A percentile compares a stretch with the other conserved stretches of the same genome.
Conservation (phyloP, 495 filamentous ascomycete genomes). For the Tetracladium setigerum region DNA sequence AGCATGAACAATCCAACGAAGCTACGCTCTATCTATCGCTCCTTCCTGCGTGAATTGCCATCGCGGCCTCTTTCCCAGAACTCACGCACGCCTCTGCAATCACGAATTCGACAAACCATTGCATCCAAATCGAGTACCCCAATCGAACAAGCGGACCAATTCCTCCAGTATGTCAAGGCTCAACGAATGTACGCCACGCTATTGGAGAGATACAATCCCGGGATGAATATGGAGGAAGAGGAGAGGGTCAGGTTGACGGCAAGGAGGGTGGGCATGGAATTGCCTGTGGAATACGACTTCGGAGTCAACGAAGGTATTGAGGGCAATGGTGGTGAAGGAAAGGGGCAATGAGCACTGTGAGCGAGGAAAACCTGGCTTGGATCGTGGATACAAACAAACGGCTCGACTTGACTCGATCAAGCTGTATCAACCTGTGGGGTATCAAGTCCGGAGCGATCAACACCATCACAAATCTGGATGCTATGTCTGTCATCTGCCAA, state of each 20-base stretch:
- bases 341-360: slow-evolving; percentile 4
- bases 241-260: slow-evolving; percentile 79
- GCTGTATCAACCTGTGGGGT: no score
- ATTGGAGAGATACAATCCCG: slow-evolving; percentile 88
- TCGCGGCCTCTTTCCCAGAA: slow-evolving; percentile 45
- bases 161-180: slow-evolving; percentile 68
- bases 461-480: no score
- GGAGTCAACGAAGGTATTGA: background rate
- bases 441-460: no score
- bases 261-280: slow-evolving; percentile 78
- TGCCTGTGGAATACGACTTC: slow-evolving; percentile 50
- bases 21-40: slow-evolving; percentile 76
- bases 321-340: slow-evolving; percentile 1
- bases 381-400: background rate
- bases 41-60: slow-evolving; percentile 86
- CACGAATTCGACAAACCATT: slow-evolving; percentile 47
- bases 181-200: slow-evolving; percentile 75
- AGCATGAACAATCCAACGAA: slow-evolving; percentile 33
- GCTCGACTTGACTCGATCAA: no score
- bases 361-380: background rate
- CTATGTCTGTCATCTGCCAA: no score
- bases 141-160: slow-evolving; percentile 62
- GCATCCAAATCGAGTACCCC: slow-evolving; percentile 27
- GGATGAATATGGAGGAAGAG: slow-evolving; percentile 76
- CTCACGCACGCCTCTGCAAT: slow-evolving; percentile 48